Evolutionary conservation across 108 stramenopile species (phyloP), one percentile per base, ranked within the genome.

Genomic region (Chaetoceros tenuissimus): DNA sequence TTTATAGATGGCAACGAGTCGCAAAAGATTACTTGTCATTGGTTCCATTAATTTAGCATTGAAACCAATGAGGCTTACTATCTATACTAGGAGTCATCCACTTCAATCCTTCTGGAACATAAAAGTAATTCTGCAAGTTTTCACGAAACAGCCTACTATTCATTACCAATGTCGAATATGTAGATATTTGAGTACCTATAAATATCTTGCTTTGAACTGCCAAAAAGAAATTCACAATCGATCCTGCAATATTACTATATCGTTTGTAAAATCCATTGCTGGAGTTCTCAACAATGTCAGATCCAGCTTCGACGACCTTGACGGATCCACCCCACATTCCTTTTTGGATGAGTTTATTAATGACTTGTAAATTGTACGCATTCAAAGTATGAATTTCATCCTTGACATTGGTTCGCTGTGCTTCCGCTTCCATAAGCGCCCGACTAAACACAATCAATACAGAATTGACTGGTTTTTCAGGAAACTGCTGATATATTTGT

Each of bases 101-200:
- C 17, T 48, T 17, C 19, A 72, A 23, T 16, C 71, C 71, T 2
- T 48, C 50, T 20, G 66, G 66, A 0, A 66, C n/a, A 51, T 67
- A 72, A 10, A 56, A 51, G 51, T 53, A 72, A 52, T 67, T 67
- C 10, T 61, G n/a, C 3, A 16, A 10, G 3, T 28, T 18, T 18
- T 28, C 46, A 7, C 66, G 51, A 40, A 53, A 63, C 24, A 72
- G 62, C 25, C 71, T 64, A 24, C 55, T 51, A 26, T 52, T 53
- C 61, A 62, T 45, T 1, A 63, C 16, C 31, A 61, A 51, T 25
- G 51, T 28, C 3, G 71, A 72, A 59, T 49, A 72, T 25, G 53
- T 67, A 3, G 71, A 72, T 3, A 72, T 57, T 44, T 62, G 57
- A 19, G 71, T 67, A 17, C 71, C 71, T 5, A 72, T 46, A 47